Percentiles rank a stretch among this genome's conserved stretches.
These are phyloP conservation scores for Magnusiomyces paraingens DNA, from an alignment of 1,139 yeast genomes.

Conservation along the genomic window DNA sequence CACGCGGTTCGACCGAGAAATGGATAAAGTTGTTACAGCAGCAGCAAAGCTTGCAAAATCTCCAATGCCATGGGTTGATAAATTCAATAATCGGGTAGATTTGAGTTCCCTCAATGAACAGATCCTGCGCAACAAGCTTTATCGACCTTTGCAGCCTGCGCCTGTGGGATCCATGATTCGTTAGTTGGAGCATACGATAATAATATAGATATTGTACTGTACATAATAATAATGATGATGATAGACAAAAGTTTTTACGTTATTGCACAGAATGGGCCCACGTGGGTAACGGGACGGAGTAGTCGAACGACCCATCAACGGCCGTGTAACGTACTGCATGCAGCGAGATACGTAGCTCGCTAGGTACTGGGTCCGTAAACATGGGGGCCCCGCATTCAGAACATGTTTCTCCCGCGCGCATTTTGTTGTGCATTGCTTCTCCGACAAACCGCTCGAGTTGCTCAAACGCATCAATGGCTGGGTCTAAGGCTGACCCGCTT, in stretches of 20 bases:
- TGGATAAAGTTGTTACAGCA: constrained; percentile 29
- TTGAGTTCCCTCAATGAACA: constrained; percentile 4
- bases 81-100: constrained; percentile 28
- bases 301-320: neutral
- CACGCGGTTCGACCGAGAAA: constrained; percentile 27
- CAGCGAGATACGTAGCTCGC: constrained; percentile 44
- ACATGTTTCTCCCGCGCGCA: constrained; percentile 1
- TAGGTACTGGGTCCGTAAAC: constrained; percentile 29
- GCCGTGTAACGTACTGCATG: constrained; percentile 48
- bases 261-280: constrained; percentile 7
- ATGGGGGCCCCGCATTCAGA: constrained; percentile 3
- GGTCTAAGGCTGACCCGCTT: neutral
- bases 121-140: neutral
- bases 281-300: constrained; percentile 6
- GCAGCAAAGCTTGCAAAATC: constrained; percentile 29
- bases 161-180: neutral
- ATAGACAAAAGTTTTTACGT: neutral
- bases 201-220: neutral
- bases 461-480: neutral
- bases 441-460: neutral
- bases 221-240: neutral
- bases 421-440: neutral
- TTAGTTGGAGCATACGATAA: neutral
- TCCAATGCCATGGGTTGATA: constrained; percentile 31
- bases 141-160: neutral